These are phyloP conservation scores for Penicillium sp. DNA, from an alignment of 2,329 filamentous ascomycete species.

Conservation along the genomic window DNA sequence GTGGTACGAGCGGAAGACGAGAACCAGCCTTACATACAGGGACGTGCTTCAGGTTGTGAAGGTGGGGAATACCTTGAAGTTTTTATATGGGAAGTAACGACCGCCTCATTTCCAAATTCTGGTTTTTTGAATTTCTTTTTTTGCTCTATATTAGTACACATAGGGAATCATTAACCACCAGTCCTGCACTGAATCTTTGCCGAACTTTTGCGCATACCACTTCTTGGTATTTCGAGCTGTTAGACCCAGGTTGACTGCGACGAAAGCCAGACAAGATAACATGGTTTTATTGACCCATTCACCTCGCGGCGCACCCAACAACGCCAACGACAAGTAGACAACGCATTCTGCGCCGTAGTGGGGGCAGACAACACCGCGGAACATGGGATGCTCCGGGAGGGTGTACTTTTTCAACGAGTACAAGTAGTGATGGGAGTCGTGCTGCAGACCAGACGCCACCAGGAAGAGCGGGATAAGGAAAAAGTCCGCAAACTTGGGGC, in stretches of 20 bases:
- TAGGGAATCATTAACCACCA: conserved; percentile 75
- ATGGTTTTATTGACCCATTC: conserved; percentile 70
- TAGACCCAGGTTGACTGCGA: conserved; percentile 74
- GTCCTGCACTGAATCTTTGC: conserved; percentile 58
- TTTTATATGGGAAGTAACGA: conserved; percentile 38
- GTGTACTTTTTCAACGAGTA: conserved; percentile 77
- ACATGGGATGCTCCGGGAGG: conserved; percentile 71
- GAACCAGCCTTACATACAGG: conserved; percentile 67
- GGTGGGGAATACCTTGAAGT: conserved; percentile 66
- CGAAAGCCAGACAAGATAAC: conserved; percentile 68
- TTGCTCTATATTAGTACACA: conserved; percentile 31
- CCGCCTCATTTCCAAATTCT: background rate
- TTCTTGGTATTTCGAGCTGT: conserved; percentile 74
- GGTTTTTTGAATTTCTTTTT: background rate
- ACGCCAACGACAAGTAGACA: conserved; percentile 76
- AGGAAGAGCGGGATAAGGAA: conserved; percentile 65
- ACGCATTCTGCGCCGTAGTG: conserved; percentile 90
- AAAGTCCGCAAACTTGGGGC: conserved; percentile 53
- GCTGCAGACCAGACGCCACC: conserved; percentile 69
- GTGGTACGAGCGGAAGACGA: conserved; percentile 49
- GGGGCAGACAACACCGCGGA: conserved; percentile 72
- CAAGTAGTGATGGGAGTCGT: conserved; percentile 70
- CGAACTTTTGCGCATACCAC: conserved; percentile 80
- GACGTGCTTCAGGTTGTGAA: conserved; percentile 83
- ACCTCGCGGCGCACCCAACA: conserved; percentile 70